These are phyloP conservation scores for Aureobasidium subglaciale DNA, from an alignment of 2,329 filamentous ascomycete genomes.

Conservation along the genomic window DNA sequence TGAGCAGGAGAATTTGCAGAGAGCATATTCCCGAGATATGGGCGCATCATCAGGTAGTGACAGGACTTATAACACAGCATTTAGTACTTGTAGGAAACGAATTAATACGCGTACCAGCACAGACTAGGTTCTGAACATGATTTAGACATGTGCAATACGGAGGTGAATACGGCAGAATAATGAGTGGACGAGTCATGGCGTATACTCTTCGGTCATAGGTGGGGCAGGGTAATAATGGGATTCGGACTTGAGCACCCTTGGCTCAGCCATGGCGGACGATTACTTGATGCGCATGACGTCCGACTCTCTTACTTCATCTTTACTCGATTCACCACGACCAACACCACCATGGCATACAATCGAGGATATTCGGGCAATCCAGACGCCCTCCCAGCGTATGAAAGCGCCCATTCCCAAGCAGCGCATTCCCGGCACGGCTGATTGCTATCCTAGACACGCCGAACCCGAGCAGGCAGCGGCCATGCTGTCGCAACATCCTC, in stretches of 20 bases:
- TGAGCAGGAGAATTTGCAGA: not conserved
- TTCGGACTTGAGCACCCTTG: not conserved
- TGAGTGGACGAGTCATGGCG: conserved; percentile 3
- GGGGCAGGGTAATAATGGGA: not conserved
- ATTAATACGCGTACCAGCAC: not conserved
- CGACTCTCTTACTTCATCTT: not conserved
- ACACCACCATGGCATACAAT: conserved; percentile 78
- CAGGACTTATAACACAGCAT: not conserved
- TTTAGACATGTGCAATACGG: not conserved
- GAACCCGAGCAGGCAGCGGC: conserved; percentile 57
- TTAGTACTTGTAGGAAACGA: not conserved
- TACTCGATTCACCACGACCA: not conserved
- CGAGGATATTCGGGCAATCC: conserved; percentile 69
- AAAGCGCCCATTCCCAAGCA: not conserved
- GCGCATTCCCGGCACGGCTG: conserved; percentile 2
- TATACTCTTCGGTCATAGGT: not conserved
- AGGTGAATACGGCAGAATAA: not conserved
- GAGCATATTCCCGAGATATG: not conserved
- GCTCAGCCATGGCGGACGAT: conserved; percentile 6
- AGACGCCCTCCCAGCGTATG: conserved; percentile 86
- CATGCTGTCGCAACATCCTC: conserved; percentile 28
- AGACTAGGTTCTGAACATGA: not conserved
- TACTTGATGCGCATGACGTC: conserved; percentile 2
- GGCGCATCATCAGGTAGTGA: not conserved
- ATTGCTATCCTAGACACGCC: conserved; percentile 50